These are phyloP conservation scores for Lepidium aucheri DNA, from an alignment of 345 rosid genomes.

Conservation along the genomic window DNA sequence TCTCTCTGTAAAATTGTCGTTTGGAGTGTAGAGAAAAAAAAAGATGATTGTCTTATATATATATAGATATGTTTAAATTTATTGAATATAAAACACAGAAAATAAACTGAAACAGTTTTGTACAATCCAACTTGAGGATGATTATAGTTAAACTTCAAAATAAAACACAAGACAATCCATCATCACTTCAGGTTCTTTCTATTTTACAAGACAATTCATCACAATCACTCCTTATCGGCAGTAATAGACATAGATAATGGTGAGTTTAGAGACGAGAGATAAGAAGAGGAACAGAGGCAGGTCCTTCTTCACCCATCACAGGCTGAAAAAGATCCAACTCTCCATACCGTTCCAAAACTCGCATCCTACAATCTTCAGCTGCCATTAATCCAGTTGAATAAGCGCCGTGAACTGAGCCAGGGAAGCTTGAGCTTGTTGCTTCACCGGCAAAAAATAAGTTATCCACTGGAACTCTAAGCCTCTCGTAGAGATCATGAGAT, in stretches of 20 bases:
- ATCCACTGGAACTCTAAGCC: constrained; percentile 78
- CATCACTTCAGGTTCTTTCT: neutral
- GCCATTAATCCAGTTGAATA: constrained; percentile 84
- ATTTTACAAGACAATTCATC: no score
- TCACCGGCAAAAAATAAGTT: constrained; percentile 97
- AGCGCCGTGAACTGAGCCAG: constrained; percentile 92
- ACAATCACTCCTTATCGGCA: no score
- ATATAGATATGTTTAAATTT: neutral
- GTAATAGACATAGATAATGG: neutral
- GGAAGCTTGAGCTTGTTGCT: constrained; percentile 69
- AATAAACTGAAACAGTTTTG: neutral
- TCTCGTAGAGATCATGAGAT: constrained; percentile 80
- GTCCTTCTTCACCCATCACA: constrained; percentile 63
- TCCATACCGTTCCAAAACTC: constrained; percentile 79
- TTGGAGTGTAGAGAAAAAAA: constrained; percentile 54
- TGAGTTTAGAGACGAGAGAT: constrained; percentile 64
- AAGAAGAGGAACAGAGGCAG: constrained; percentile 60
- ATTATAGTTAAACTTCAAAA: neutral
- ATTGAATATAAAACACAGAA: neutral
- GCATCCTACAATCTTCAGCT: constrained; percentile 91
- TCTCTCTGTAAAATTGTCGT: constrained; percentile 47
- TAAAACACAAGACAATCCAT: neutral
- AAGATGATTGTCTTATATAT: neutral
- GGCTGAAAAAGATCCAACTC: constrained; percentile 74
- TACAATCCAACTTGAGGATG: neutral